A percentile compares a stretch with the other conserved stretches of the same genome.
phyloP scores from a whole-genome alignment of 1,284 basidiomycete genomes.

The Agroathelia rolfsii region DNA sequence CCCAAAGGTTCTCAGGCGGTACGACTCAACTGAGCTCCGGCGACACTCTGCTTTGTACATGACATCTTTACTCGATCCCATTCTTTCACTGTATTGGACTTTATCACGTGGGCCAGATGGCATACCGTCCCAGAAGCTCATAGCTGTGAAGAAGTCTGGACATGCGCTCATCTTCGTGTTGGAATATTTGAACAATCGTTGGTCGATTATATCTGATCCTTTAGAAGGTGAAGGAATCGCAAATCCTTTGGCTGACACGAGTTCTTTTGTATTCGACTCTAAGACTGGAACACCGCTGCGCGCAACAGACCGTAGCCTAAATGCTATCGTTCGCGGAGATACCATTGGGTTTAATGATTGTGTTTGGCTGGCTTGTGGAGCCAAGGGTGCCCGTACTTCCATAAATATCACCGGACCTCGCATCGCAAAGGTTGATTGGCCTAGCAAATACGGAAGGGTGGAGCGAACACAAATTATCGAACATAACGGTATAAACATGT shows the following conservation, averaged over 20 bases:
- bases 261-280: slow-evolving; percentile 54
- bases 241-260: slow-evolving; percentile 38
- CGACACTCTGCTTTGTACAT: not conserved
- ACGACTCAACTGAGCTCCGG: too few species aligned
- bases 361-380: slow-evolving; percentile 45
- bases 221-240: slow-evolving; percentile 35
- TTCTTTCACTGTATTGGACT: slow-evolving; percentile 21
- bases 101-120: too few species aligned
- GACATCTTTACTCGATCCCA: slow-evolving; percentile 21
- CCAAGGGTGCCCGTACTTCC: slow-evolving; percentile 44
- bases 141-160: too few species aligned
- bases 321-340: too few species aligned
- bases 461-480: slow-evolving; percentile 41
- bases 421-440: slow-evolving; percentile 49
- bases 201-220: slow-evolving; percentile 34
- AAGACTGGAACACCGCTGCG: slow-evolving; percentile 41
- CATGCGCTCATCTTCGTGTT: too few species aligned
- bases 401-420: slow-evolving; percentile 53
- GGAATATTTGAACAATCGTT: too few species aligned
- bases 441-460: slow-evolving; percentile 37
- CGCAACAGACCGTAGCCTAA: slow-evolving; percentile 35
- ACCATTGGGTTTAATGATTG: slow-evolving; percentile 22
- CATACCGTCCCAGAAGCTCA: too few species aligned
- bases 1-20: slow-evolving; percentile 43
- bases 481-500: slow-evolving; percentile 33